Evolutionary conservation across 2,329 filamentous ascomycete species (phyloP).

Genomic region (Xylariaceae sp.): DNA sequence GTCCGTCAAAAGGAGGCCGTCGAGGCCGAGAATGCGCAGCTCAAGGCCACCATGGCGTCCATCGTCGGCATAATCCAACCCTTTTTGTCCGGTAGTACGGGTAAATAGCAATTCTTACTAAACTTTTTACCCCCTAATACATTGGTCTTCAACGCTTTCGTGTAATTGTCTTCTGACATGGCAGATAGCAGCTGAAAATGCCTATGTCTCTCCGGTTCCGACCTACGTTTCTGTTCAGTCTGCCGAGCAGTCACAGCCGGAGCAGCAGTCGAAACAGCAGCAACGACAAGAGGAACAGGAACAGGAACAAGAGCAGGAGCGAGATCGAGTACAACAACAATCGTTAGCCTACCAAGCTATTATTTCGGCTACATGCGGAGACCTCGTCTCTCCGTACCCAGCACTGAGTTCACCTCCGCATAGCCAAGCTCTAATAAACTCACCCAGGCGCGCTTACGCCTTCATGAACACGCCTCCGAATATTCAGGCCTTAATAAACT

Average conservation of each 20-base stretch:
- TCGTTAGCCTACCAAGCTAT: conserved; percentile 29
- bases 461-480: too few species aligned
- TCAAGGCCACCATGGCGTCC: conserved; percentile 61
- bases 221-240: conserved; percentile 19
- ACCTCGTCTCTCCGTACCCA: conserved; percentile 34
- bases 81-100: conserved; percentile 37
- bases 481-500: too few species aligned
- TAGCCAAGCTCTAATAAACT: conserved; percentile 21
- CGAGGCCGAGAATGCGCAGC: conserved; percentile 73
- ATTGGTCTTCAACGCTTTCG: too few species aligned
- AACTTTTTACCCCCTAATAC: background rate
- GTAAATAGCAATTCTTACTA: conserved; percentile 16
- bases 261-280: conserved; percentile 7
- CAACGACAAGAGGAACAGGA: background rate
- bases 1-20: conserved; percentile 70
- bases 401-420: conserved; percentile 28
- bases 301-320: conserved; percentile 21
- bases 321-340: conserved; percentile 7
- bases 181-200: conserved; percentile 27
- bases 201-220: conserved; percentile 30
- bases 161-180: conserved; percentile 5
- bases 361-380: conserved; percentile 37
- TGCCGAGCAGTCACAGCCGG: conserved; percentile 23
- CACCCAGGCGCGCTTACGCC: too few species aligned
- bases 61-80: conserved; percentile 61